Conservation (phyloP, 306 rosid genomes). For the Castanospermum australe region DNA sequence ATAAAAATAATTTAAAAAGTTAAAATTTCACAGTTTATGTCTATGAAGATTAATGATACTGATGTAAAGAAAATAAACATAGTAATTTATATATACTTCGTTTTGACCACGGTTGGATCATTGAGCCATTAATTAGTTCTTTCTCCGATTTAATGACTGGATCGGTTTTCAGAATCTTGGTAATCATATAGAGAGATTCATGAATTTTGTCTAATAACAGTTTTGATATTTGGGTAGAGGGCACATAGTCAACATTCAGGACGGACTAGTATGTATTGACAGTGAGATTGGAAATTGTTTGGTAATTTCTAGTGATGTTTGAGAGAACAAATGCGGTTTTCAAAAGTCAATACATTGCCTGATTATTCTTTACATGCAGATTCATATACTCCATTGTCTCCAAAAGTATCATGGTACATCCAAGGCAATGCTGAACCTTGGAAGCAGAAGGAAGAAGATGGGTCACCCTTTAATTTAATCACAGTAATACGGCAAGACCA, state of each 20-base stretch:
- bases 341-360: neutral
- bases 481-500: conserved; percentile 63
- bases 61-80: too few species aligned
- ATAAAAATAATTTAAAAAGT: too few species aligned
- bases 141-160: too few species aligned
- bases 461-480: conserved; percentile 41
- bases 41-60: too few species aligned
- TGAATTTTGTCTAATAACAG: neutral
- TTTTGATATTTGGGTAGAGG: neutral
- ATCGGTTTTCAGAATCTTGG: too few species aligned
- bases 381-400: conserved; percentile 65
- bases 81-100: too few species aligned
- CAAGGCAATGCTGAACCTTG: conserved; percentile 60
- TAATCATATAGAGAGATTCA: neutral
- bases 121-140: too few species aligned
- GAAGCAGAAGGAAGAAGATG: conserved; percentile 73
- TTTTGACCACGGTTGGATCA: too few species aligned
- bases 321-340: conserved; percentile 9
- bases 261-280: neutral
- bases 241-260: neutral
- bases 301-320: conserved; percentile 8
- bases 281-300: neutral
- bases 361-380: conserved; percentile 43
- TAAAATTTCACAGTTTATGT: too few species aligned
- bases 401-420: conserved; percentile 74